phyloP scores from a whole-genome alignment of 208 protist genomes.

The Crithidia fasciculata region DNA sequence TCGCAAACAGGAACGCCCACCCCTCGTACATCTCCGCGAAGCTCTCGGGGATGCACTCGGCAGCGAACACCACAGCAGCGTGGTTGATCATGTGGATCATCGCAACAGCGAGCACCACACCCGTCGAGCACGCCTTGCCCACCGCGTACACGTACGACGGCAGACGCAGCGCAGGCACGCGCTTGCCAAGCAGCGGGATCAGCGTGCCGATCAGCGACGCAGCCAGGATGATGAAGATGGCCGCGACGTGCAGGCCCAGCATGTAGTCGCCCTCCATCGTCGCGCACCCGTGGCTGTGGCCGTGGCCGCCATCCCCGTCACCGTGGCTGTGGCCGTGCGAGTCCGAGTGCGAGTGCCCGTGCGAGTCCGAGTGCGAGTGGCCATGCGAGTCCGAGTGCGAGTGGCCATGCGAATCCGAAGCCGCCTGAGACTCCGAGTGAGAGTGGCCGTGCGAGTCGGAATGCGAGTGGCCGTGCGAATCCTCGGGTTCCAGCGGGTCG shows the following conservation, averaged over 20 bases:
- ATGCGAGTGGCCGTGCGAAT: neutral
- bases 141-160: slow-evolving; percentile 50
- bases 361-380: too few species aligned
- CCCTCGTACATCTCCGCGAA: slow-evolving; percentile 50
- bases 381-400: too few species aligned
- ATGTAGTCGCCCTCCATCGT: slow-evolving; percentile 41
- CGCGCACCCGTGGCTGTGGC: slow-evolving; percentile 19
- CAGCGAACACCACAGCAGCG: slow-evolving; percentile 23
- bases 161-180: slow-evolving; percentile 38
- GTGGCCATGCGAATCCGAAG: too few species aligned
- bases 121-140: slow-evolving; percentile 54
- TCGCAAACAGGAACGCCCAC: slow-evolving; percentile 61
- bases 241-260: slow-evolving; percentile 57
- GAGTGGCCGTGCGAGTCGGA: neutral
- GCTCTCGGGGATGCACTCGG: slow-evolving; percentile 43
- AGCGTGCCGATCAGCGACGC: slow-evolving; percentile 58
- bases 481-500: neutral
- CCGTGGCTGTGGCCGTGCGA: neutral
- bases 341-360: too few species aligned
- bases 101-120: slow-evolving; percentile 63
- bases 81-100: slow-evolving; percentile 60
- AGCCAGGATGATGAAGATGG: slow-evolving; percentile 69
- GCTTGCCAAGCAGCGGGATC: slow-evolving; percentile 60
- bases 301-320: slow-evolving; percentile 4
- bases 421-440: too few species aligned